phyloP scores from a whole-genome alignment of 495 filamentous ascomycete genomes.

The Penicillium dipodomyicola region DNA sequence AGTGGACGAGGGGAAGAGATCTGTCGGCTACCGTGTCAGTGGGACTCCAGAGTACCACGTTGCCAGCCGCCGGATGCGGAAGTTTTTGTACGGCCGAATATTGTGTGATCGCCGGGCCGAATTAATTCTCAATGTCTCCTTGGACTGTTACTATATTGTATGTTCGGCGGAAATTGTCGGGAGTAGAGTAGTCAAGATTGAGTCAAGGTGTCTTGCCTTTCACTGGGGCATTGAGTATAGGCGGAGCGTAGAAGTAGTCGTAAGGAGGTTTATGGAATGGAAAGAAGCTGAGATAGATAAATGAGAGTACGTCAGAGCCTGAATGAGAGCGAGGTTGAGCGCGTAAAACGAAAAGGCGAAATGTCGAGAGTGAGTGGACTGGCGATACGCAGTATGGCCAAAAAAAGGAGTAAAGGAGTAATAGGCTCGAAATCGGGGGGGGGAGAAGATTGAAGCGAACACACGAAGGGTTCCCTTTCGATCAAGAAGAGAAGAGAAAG shows the following conservation, averaged over 20 bases:
- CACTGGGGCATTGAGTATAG: slow-evolving; percentile 7
- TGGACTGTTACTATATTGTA: slow-evolving; percentile 1
- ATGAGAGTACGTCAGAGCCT: slow-evolving; percentile 15
- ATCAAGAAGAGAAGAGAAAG: slow-evolving; percentile 13
- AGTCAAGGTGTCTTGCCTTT: not conserved
- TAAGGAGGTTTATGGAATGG: not conserved
- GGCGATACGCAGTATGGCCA: slow-evolving; percentile 43
- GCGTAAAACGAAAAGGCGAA: not conserved
- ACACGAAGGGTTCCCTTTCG: not conserved
- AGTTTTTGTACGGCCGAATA: slow-evolving; percentile 18
- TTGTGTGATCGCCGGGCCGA: slow-evolving; percentile 10
- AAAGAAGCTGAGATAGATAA: not conserved
- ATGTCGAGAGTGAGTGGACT: slow-evolving; percentile 33
- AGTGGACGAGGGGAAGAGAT: slow-evolving; percentile 20
- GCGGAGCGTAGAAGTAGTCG: not conserved
- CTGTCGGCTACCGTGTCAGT: slow-evolving; percentile 31
- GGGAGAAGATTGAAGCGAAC: slow-evolving; percentile 7
- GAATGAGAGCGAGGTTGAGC: not conserved
- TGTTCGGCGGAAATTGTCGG: slow-evolving; percentile 8
- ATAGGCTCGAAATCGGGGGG: slow-evolving; percentile 11
- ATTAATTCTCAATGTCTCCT: slow-evolving; percentile 9
- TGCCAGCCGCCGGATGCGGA: slow-evolving; percentile 46
- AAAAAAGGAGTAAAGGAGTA: slow-evolving; percentile 20
- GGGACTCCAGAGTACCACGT: slow-evolving; percentile 40
- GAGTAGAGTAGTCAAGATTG: not conserved